Evolutionary conservation across 1,284 basidiomycete species (phyloP), one percentile per base, ranked within the genome.

Genomic region (Rugosomyces carneus): DNA sequence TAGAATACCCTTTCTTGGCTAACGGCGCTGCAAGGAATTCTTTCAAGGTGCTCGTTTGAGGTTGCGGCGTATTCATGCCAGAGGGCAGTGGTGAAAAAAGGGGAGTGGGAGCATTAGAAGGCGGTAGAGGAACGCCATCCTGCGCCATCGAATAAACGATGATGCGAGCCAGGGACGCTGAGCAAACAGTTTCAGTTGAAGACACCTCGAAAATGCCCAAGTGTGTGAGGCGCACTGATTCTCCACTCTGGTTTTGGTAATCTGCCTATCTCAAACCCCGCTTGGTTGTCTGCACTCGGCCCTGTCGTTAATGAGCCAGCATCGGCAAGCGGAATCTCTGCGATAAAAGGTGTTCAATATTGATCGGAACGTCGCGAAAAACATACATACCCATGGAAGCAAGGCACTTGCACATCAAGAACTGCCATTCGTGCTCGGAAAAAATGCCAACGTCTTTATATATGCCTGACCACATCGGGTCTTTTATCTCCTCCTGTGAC

Each of bases 341-440:
- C 26, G 38, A 39, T 19, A 19, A n/a, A n/a, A n/a, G n/a, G 38
- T 26, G 0, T 50, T 40, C 11, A 5, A 36, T n/a, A n/a, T n/a
- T n/a, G n/a, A n/a, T 9, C 7, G 21, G 11, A 36, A 40, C n/a
- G n/a, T 34, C 35, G 21, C 35, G 40, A n/a, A 9, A 32, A 40
- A 29, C 36, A 37, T 23, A 53, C 86, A 53, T 66, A 91, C 80
- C 89, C 76, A 94, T 89, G 1, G 88, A 88, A 7, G 85, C 77
- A 42, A 97, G 71, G 62, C 89, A 92, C 68, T 94, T 94, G 57
- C 86, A 87, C 90, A 96, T 95, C 59, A 97, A 72, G 50, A 86
- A 77, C 56, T 83, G 78, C 78, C 89, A 96, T 60, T 96, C 86
- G 54, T 85, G 75, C 51, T 93, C 85, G 36, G 84, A 84, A 61